Evolutionary conservation across 345 rosid species (phyloP), one percentile per base, ranked within the genome.

Genomic region (Acer saccharum): DNA sequence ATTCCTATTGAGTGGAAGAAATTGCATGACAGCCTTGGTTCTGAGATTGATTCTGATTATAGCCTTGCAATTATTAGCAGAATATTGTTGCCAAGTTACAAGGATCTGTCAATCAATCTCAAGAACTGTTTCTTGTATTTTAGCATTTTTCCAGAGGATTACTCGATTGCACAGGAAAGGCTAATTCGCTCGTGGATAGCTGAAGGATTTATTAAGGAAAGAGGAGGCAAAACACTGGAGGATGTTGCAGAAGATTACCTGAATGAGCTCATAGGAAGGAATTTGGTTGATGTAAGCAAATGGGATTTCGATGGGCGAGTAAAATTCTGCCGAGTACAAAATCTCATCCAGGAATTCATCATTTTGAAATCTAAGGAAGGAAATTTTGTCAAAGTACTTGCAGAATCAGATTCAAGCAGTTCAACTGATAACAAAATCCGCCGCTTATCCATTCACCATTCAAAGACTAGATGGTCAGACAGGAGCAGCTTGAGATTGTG

Each of bases 91-190:
- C 81, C 73, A 48, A 74, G 84, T 39, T 82, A 77, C 78, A 21
- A 52, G 17, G 72, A 77, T 64, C 81, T 78, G 10, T 70, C 55
- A 29, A 21, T 10, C 4, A 3, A 77, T 55, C 78, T 61, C 57
- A 77, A 61, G 66, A 65, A 43, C 13, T 78, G 84, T 35, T 74
- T 68, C 77, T 46, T 74, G 55, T 77, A 70, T 74, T 71, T 83
- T 2, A 18, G 85, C 10, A 43, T 72, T 35, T 77, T 83, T 55
- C 86, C 79, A 0, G 83, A 80, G 58, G 69, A 71, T 72, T 39
- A 52, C 39, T 4, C 39, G 1, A 20, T 83, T 61, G 25, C 18
- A 4, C 2, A 29, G 10, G 64, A 10, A 27, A 69, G 65, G 54
- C 50, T 83, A 0, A 25, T 64, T 12, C 32, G 70, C 5, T 29